Evolutionary conservation across 371 early-diverging fungal species (phyloP).

Genomic region (Rhizomucor pusillus): DNA sequence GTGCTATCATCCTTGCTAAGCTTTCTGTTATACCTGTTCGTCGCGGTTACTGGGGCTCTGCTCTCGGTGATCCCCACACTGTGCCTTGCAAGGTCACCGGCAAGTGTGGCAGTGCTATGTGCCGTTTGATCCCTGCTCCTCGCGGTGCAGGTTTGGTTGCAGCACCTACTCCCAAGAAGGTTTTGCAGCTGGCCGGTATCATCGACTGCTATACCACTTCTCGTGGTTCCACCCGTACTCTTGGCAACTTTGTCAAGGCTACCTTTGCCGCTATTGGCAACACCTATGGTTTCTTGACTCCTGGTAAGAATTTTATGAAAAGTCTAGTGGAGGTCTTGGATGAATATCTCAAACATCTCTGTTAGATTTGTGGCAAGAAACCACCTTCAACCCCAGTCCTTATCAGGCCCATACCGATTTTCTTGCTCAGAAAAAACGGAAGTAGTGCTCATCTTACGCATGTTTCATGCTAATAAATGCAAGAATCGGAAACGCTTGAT

Average conservation of each 20-base stretch:
- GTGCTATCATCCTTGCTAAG: constrained; percentile 99
- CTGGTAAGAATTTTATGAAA: constrained; percentile 33
- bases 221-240: constrained; percentile 88
- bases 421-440: constrained; percentile 66
- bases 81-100: constrained; percentile 99
- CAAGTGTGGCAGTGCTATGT: constrained; percentile 97
- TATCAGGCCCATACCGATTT: constrained; percentile 94
- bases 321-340: background rate
- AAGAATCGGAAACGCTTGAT: no score
- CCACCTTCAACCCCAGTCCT: constrained; percentile 84
- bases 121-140: constrained; percentile 92
- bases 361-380: constrained; percentile 90
- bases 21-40: constrained; percentile 97
- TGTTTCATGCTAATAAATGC: no score
- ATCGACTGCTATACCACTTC: constrained; percentile 98
- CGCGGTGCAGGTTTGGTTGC: constrained; percentile 96
- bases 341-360: background rate
- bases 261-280: constrained; percentile 98
- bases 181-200: constrained; percentile 98
- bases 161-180: constrained; percentile 97
- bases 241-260: constrained; percentile 99
- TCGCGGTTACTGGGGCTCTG: constrained; percentile 99
- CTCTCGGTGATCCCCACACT: constrained; percentile 98
- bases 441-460: constrained; percentile 20
- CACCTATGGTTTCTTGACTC: constrained; percentile 98